Evolutionary conservation across 257 asterid genomes (phyloP).

Genomic region (Przewalskia tangutica): DNA sequence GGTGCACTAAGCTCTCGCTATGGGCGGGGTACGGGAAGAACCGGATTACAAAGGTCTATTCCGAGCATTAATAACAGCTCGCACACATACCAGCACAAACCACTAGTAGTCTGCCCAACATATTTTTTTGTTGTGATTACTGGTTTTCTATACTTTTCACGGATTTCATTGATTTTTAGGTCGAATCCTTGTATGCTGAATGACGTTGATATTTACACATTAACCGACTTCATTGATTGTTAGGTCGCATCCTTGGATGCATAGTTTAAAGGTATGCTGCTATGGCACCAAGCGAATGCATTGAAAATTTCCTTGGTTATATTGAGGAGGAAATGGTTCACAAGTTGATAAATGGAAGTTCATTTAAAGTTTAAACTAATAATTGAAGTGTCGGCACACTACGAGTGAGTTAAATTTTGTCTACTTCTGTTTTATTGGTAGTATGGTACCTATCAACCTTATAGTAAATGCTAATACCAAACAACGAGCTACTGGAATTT

Average conservation of each 20-base stretch:
- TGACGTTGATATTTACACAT: background rate
- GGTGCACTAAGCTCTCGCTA: too few relatives aligned
- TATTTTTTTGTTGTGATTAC: background rate
- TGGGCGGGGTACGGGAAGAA: too few relatives aligned
- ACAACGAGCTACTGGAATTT: slow-evolving; percentile 10
- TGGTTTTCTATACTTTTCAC: background rate
- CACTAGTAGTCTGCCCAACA: too few relatives aligned
- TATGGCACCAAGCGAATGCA: background rate
- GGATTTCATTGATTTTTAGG: background rate
- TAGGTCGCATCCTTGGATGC: too few relatives aligned
- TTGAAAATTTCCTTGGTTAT: background rate
- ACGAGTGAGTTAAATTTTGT: background rate
- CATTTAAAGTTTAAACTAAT: background rate
- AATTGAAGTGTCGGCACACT: slow-evolving; percentile 1
- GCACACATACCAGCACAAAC: too few relatives aligned
- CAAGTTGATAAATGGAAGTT: background rate
- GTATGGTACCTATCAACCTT: slow-evolving; percentile 10
- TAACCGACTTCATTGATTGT: background rate
- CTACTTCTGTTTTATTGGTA: background rate
- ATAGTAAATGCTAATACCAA: slow-evolving; percentile 12
- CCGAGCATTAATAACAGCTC: too few relatives aligned
- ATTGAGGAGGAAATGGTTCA: background rate
- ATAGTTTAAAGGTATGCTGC: background rate
- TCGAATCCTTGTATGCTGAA: background rate
- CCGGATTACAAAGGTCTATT: too few relatives aligned